These are phyloP conservation scores for Skeletonema potamos DNA, from an alignment of 108 stramenopile genomes.

Conservation along the genomic window DNA sequence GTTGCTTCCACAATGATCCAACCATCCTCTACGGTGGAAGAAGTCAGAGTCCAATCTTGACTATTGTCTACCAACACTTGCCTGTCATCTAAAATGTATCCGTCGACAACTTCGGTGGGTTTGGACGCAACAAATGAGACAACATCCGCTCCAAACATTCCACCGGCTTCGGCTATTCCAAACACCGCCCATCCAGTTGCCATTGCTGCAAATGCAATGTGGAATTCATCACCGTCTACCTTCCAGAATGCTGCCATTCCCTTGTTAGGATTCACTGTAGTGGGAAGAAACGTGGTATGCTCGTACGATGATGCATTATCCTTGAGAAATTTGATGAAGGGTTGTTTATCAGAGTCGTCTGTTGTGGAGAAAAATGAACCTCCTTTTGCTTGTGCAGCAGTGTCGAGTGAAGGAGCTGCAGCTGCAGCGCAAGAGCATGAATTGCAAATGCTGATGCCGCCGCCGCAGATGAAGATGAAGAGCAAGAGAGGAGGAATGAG, in stretches of 20 bases:
- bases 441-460: too few species aligned
- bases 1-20: conserved; percentile 58
- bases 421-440: too few species aligned
- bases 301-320: background rate
- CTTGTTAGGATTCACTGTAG: background rate
- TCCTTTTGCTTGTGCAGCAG: too few species aligned
- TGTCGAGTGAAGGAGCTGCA: too few species aligned
- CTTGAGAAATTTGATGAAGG: background rate
- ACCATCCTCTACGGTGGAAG: conserved; percentile 20
- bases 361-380: background rate
- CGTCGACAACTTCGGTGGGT: conserved; percentile 41
- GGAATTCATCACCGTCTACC: background rate
- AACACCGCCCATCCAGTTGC: conserved; percentile 36
- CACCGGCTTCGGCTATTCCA: conserved; percentile 30
- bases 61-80: conserved; percentile 22
- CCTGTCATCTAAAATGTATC: conserved; percentile 36
- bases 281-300: background rate
- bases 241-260: conserved; percentile 35
- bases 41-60: conserved; percentile 50
- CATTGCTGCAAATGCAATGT: conserved; percentile 16
- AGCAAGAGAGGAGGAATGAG: too few species aligned
- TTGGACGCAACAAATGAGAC: conserved; percentile 7
- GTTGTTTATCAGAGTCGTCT: background rate
- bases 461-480: too few species aligned
- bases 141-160: conserved; percentile 33